Conservation (phyloP, 2,329 filamentous ascomycete genomes). For the Xylariaceae sp. region DNA sequence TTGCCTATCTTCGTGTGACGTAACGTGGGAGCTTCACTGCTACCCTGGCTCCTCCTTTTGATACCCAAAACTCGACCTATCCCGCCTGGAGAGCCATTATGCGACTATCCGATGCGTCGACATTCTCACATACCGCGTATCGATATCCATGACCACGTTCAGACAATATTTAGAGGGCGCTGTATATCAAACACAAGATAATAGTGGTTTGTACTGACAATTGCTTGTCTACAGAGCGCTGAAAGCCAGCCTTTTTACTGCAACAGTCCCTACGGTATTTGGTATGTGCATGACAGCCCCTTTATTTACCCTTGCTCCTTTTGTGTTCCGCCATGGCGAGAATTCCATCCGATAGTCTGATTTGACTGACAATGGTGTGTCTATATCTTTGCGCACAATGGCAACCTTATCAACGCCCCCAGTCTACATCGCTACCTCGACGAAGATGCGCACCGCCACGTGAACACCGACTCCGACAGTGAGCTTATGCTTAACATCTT, state of each 20-base stretch:
- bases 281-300: constrained; percentile 23
- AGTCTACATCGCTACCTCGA: constrained; percentile 55
- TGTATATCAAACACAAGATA: neutral
- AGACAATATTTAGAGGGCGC: no score
- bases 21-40: neutral
- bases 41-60: neutral
- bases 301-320: neutral
- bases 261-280: constrained; percentile 70
- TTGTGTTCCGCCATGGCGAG: neutral
- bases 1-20: neutral
- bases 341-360: neutral
- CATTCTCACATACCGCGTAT: neutral
- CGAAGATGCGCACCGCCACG: constrained; percentile 57
- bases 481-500: constrained; percentile 61
- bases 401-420: constrained; percentile 69
- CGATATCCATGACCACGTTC: neutral
- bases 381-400: constrained; percentile 59
- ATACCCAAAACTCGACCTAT: neutral
- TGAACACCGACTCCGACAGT: constrained; percentile 44
- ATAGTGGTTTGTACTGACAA: neutral
- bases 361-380: constrained; percentile 1
- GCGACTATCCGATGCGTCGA: neutral
- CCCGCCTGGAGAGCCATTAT: neutral
- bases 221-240: constrained; percentile 32
- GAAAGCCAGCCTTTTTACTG: constrained; percentile 79